A percentile compares a stretch with the other conserved stretches of the same genome.
Evolutionary conservation across 345 rosid species (phyloP).

Genomic region (Populus ilicifolia): DNA sequence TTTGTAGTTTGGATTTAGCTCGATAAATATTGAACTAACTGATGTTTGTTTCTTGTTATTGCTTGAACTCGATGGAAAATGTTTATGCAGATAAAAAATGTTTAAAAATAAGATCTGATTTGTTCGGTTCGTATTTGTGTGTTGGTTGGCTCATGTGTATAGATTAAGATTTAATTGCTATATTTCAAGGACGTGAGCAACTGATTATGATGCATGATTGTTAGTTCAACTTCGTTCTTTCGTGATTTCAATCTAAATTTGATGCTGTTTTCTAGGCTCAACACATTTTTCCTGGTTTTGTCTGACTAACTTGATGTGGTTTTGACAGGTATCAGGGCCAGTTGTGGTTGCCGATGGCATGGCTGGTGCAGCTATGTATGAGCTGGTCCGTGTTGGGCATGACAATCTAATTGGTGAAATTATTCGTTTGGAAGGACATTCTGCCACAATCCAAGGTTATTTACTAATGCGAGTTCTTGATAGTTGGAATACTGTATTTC

Average conservation of each 20-base stretch:
- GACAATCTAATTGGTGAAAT: conserved; percentile 96
- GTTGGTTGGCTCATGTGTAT: neutral
- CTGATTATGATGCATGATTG: neutral
- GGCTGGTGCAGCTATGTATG: conserved; percentile 99
- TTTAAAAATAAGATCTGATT: neutral
- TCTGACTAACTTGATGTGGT: neutral
- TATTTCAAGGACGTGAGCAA: neutral
- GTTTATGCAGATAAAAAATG: neutral
- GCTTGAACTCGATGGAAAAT: neutral
- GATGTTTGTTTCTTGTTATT: neutral
- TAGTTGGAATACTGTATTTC: neutral
- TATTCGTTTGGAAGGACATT: conserved; percentile 96
- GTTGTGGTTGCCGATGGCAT: conserved; percentile 99
- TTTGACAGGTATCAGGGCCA: conserved; percentile 90
- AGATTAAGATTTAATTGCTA: neutral
- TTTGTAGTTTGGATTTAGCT: neutral
- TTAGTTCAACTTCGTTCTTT: neutral
- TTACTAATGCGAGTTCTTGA: neutral
- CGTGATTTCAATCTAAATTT: neutral
- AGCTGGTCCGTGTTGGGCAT: conserved; percentile 96
- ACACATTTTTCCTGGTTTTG: neutral
- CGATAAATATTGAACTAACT: neutral
- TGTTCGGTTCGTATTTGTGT: neutral
- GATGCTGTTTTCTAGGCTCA: neutral
- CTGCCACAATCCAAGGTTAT: conserved; percentile 96